Evolutionary conservation across 2,329 filamentous ascomycete species (phyloP), one percentile per base, ranked within the genome.

Genomic region (Nemania sp.): DNA sequence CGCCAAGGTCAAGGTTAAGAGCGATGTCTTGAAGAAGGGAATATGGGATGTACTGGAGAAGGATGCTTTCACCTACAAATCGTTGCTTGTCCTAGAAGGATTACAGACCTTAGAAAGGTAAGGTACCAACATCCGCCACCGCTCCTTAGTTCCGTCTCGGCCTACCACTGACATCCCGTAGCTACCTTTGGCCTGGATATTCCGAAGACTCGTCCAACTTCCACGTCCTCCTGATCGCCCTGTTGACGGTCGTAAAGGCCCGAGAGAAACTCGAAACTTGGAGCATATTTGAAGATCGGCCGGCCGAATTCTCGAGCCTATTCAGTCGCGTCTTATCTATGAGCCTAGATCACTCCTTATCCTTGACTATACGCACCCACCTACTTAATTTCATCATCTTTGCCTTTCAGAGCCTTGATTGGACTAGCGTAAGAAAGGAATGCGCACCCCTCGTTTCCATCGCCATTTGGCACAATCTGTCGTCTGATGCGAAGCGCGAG

Each of bases 361-460:
- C 90, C 24, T 82, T 87, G 43, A 82, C 85, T 29, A 87, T 97
- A 62, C 89, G 93, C 68, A 92, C 92, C 8, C 90, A 97, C 60
- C 87, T 98, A n/a, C 84, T 99, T 24, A 92, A 89, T 26, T 98
- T 98, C 80, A 86, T 98, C 70, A 97, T 97, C 58, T 89, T 91
- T 72, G 93, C 95, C 41, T 99, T 98, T 78, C 94, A 98, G 79
- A 98, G 94, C 54, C 85, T 99, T 35, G 97, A 99, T 79, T 94
- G 90, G 77, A 88, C 88, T 43, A 88, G 97, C 64, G 92, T 99
- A 57, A 90, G 96, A 70, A 98, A 98, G 79, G 96, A 99, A 83
- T 98, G 96, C 80, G 96, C 95, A 6, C 93, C 97, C 1, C 84
- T 99, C 59, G 95, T 99, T 22, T 96, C 94, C 13, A 97, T 99